These are phyloP conservation scores for Hemerocallis citrina DNA, from an alignment of 106 monocot genomes.

Conservation along the genomic window DNA sequence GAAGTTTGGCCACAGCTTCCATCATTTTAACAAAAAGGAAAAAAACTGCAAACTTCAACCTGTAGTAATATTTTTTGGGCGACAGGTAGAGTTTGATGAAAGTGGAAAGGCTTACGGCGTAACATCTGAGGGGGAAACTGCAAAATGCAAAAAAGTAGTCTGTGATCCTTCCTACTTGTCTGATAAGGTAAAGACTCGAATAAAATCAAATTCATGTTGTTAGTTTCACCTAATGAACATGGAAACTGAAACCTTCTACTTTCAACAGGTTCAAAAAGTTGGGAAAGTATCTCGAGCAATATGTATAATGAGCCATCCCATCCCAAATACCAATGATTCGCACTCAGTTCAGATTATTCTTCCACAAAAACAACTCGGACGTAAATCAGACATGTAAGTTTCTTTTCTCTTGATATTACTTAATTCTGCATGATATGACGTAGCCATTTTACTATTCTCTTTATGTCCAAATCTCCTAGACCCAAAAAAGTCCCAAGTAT, in stretches of 20 bases:
- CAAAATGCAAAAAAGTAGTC: constrained; percentile 71
- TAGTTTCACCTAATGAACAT: background rate
- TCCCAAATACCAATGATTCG: constrained; percentile 63
- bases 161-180: constrained; percentile 87
- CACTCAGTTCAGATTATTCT: constrained; percentile 86
- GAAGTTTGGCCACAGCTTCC: background rate
- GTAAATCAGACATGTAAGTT: constrained; percentile 81
- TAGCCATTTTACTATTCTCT: no score
- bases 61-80: background rate
- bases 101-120: constrained; percentile 71
- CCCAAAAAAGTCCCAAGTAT: no score
- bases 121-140: constrained; percentile 83
- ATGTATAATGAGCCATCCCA: constrained; percentile 85
- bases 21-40: background rate
- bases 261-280: constrained; percentile 65
- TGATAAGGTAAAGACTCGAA: constrained; percentile 55
- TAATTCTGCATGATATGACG: no score
- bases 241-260: background rate
- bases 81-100: constrained; percentile 74
- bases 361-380: constrained; percentile 69
- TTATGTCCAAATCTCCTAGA: no score
- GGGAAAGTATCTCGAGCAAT: constrained; percentile 77
- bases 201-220: no score
- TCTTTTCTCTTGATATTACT: background rate
- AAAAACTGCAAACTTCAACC: background rate